Conservation (phyloP, 2,329 filamentous ascomycete species). For the Bipolaris zeicola region DNA sequence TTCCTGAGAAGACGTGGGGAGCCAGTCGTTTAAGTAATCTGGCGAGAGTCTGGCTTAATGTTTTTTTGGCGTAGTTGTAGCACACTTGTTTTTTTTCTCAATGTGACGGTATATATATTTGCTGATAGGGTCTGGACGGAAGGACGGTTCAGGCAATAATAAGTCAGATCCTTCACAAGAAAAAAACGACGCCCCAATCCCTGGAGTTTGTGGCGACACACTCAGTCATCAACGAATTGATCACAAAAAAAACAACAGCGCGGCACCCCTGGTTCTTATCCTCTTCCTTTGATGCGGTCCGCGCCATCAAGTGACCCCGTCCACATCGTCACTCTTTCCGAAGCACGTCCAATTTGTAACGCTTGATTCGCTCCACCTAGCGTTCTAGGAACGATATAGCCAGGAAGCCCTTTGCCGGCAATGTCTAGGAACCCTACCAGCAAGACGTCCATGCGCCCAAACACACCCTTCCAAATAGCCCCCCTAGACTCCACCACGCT, state of each 20-base stretch:
- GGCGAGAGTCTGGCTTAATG: neutral
- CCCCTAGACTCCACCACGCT: slow-evolving; percentile 9
- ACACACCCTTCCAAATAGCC: slow-evolving; percentile 9
- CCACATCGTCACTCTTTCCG: slow-evolving; percentile 9
- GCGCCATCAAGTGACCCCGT: slow-evolving; percentile 12
- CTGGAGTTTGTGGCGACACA: neutral
- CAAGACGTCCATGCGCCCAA: slow-evolving; percentile 13
- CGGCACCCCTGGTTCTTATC: slow-evolving; percentile 13
- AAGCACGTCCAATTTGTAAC: slow-evolving; percentile 11
- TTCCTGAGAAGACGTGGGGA: neutral
- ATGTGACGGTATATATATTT: neutral
- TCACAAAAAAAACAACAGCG: slow-evolving; percentile 2
- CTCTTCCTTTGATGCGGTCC: neutral
- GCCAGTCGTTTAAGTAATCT: neutral
- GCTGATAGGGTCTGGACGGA: neutral
- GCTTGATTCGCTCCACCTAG: slow-evolving; percentile 18
- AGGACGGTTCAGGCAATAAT: neutral
- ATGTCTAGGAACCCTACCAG: slow-evolving; percentile 9
- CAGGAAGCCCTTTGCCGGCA: slow-evolving; percentile 15
- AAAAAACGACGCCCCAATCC: neutral
- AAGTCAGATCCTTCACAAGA: slow-evolving; percentile 6
- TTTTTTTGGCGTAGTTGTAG: neutral
- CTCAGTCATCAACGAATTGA: neutral
- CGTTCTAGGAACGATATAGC: slow-evolving; percentile 15
- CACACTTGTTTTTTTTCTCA: neutral